Percentiles rank a stretch among this genome's conserved stretches.
These are phyloP conservation scores for Alloascoidea hylecoeti DNA, from an alignment of 805 yeast genomes.

Conservation along the genomic window DNA sequence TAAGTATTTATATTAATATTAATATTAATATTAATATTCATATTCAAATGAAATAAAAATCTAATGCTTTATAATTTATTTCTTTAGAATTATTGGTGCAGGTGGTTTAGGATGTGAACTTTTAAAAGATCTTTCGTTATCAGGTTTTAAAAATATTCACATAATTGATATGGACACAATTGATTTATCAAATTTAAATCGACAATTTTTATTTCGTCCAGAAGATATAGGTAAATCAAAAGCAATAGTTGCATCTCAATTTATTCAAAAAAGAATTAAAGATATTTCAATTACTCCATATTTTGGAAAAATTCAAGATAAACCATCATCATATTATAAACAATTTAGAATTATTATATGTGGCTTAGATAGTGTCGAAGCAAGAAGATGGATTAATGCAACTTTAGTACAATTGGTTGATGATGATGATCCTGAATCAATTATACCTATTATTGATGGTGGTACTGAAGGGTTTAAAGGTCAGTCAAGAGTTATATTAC, in stretches of 20 bases:
- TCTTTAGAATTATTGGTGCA: conserved; percentile 40
- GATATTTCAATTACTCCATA: conserved; percentile 32
- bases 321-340: conserved; percentile 44
- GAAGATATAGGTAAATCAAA: conserved; percentile 52
- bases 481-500: conserved; percentile 76
- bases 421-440: conserved; percentile 26
- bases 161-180: conserved; percentile 78
- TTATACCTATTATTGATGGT: conserved; percentile 75
- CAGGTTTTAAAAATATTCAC: conserved; percentile 53
- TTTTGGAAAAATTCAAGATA: conserved; percentile 52
- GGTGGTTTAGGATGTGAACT: conserved; percentile 82
- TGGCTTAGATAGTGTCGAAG: conserved; percentile 82
- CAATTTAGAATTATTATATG: conserved; percentile 66
- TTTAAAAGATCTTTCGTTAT: conserved; percentile 51
- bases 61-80: too few relatives aligned
- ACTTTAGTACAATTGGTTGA: conserved; percentile 52
- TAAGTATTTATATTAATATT: conserved; percentile 8
- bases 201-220: conserved; percentile 58
- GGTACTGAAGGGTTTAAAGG: conserved; percentile 95
- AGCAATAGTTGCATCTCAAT: conserved; percentile 49
- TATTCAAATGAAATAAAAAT: too few relatives aligned
- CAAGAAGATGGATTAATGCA: conserved; percentile 80
- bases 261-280: conserved; percentile 28
- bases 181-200: conserved; percentile 59
- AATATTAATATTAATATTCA: conserved; percentile 3